Conservation (phyloP, 2,329 filamentous ascomycete species). For the Moelleriella libera region DNA sequence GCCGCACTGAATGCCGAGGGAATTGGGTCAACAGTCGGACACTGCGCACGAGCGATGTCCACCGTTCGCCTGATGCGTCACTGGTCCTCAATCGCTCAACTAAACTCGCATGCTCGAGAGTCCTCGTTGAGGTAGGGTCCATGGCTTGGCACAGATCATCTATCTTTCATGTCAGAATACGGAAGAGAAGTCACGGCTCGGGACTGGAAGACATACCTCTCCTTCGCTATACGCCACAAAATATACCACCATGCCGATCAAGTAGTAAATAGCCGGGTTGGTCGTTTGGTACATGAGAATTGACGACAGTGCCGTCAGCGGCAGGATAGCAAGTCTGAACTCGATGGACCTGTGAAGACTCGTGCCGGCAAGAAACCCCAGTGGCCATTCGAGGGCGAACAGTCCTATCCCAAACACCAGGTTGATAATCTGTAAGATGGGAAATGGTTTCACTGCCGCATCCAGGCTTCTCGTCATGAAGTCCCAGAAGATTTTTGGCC, state of each 20-base stretch:
- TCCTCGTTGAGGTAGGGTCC: conserved; percentile 50
- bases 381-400: conserved; percentile 83
- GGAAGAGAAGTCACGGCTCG: neutral
- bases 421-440: conserved; percentile 81
- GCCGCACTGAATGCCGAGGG: no score
- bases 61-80: neutral
- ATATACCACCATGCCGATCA: conserved; percentile 74
- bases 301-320: conserved; percentile 60
- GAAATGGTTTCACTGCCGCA: conserved; percentile 71
- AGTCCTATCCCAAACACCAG: conserved; percentile 65
- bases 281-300: conserved; percentile 82
- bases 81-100: neutral
- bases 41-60: neutral
- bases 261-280: conserved; percentile 83
- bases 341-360: conserved; percentile 78
- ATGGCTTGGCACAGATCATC: conserved; percentile 56
- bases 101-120: conserved; percentile 7
- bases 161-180: conserved; percentile 12
- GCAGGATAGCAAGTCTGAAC: conserved; percentile 67
- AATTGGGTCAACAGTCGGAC: no score
- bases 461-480: conserved; percentile 87
- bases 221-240: conserved; percentile 97
- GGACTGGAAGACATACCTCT: conserved; percentile 50
- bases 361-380: conserved; percentile 63
- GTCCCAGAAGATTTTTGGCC: conserved; percentile 98